Percentiles rank a stretch among this genome's conserved stretches.
phyloP scores from a whole-genome alignment of 2,329 filamentous ascomycete species.

The Botrytis byssoidea region DNA sequence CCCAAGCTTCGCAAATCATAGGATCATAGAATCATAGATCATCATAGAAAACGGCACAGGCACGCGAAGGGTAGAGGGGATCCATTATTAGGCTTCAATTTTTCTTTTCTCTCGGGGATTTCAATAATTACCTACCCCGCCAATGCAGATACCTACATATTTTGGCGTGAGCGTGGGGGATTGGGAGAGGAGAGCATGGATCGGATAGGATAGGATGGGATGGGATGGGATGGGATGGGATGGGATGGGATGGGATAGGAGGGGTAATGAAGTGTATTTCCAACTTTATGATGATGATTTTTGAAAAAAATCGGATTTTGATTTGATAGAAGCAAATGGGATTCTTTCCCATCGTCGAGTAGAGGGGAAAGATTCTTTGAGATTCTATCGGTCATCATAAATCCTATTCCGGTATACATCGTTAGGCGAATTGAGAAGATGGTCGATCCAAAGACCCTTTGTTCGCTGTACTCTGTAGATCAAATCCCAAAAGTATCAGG shows the following conservation, averaged over 20 bases:
- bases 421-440: neutral
- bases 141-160: neutral
- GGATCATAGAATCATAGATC: neutral
- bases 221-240: neutral
- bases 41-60: neutral
- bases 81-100: neutral
- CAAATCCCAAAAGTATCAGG: neutral
- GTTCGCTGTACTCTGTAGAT: neutral
- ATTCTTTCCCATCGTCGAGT: neutral
- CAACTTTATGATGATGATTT: neutral
- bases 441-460: neutral
- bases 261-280: neutral
- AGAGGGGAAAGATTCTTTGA: neutral
- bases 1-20: neutral
- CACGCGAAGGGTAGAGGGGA: neutral
- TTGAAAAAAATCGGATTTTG: neutral
- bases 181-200: neutral
- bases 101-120: neutral
- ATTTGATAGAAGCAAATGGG: neutral
- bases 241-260: neutral
- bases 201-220: neutral
- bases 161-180: neutral
- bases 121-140: neutral
- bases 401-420: neutral
- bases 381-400: neutral